Percentiles rank a stretch among this genome's conserved stretches.
phyloP scores from a whole-genome alignment of 208 protist species.

The Crithidia thermophila region DNA sequence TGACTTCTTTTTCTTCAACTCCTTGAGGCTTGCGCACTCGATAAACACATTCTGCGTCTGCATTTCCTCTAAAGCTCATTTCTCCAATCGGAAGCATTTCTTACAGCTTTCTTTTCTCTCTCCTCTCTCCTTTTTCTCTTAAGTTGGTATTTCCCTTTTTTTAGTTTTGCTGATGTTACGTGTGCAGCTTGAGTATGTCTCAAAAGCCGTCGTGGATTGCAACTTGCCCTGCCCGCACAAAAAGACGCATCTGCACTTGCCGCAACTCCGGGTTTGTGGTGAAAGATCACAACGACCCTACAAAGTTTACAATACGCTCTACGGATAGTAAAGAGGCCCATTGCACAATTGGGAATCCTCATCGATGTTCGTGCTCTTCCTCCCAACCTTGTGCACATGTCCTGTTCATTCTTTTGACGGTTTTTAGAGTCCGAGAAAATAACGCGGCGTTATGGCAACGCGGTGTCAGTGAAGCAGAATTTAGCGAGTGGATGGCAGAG shows the following conservation, averaged over 20 bases:
- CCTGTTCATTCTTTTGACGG: slow-evolving; percentile 58
- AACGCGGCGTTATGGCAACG: slow-evolving; percentile 75
- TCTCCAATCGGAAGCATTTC: too few species aligned
- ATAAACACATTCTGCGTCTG: too few species aligned
- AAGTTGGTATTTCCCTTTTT: too few species aligned
- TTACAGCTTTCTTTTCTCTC: background rate
- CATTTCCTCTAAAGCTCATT: too few species aligned
- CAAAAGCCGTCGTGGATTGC: slow-evolving; percentile 11
- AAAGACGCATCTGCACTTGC: slow-evolving; percentile 9
- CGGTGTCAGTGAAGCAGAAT: slow-evolving; percentile 58
- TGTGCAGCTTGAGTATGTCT: background rate
- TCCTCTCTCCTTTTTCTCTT: background rate
- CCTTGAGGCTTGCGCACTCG: too few species aligned
- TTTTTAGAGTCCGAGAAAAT: slow-evolving; percentile 36
- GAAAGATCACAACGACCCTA: slow-evolving; percentile 30
- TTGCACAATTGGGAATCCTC: slow-evolving; percentile 56
- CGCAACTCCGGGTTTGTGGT: background rate
- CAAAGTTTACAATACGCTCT: slow-evolving; percentile 42
- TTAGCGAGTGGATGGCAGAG: slow-evolving; percentile 42
- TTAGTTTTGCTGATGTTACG: background rate
- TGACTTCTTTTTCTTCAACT: too few species aligned
- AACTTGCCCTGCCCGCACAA: slow-evolving; percentile 16
- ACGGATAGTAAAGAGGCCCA: slow-evolving; percentile 30
- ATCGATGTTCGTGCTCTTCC: slow-evolving; percentile 58
- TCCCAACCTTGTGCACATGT: slow-evolving; percentile 72